These are phyloP conservation scores for Clausena lansium DNA, from an alignment of 345 rosid species.

Conservation along the genomic window DNA sequence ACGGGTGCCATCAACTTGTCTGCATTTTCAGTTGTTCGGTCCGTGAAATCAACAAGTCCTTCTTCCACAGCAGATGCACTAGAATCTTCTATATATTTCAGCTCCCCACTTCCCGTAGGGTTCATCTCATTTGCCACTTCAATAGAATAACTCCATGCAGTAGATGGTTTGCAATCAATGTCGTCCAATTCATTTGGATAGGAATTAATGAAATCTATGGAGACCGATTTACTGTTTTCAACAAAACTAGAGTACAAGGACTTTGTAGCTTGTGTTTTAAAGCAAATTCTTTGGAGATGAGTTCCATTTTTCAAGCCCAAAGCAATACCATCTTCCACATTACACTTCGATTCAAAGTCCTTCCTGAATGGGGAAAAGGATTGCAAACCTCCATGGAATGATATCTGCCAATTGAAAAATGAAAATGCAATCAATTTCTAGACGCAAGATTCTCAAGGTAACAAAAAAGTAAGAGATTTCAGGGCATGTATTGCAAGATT, in stretches of 20 bases:
- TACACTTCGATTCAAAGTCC: constrained; percentile 43
- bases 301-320: constrained; percentile 39
- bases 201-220: constrained; percentile 23
- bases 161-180: constrained; percentile 33
- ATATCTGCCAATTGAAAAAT: constrained; percentile 39
- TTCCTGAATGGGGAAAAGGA: constrained; percentile 35
- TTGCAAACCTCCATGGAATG: constrained; percentile 47
- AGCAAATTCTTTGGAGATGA: constrained; percentile 30
- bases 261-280: constrained; percentile 48
- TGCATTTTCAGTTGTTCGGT: constrained; percentile 36
- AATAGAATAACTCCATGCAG: constrained; percentile 37
- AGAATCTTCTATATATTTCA: constrained; percentile 46
- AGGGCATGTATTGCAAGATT: background rate
- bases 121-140: constrained; percentile 22
- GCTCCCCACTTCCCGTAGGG: constrained; percentile 25
- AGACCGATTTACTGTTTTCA: constrained; percentile 29
- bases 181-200: constrained; percentile 31
- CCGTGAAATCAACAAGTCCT: constrained; percentile 28
- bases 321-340: constrained; percentile 39
- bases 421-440: background rate
- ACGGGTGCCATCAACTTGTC: constrained; percentile 27
- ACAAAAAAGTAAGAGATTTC: background rate
- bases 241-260: constrained; percentile 38
- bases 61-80: constrained; percentile 37
- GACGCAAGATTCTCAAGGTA: background rate